Base-by-base conservation (phyloP, 805 yeast genomes). In the Naumovozyma castellii region DNA sequence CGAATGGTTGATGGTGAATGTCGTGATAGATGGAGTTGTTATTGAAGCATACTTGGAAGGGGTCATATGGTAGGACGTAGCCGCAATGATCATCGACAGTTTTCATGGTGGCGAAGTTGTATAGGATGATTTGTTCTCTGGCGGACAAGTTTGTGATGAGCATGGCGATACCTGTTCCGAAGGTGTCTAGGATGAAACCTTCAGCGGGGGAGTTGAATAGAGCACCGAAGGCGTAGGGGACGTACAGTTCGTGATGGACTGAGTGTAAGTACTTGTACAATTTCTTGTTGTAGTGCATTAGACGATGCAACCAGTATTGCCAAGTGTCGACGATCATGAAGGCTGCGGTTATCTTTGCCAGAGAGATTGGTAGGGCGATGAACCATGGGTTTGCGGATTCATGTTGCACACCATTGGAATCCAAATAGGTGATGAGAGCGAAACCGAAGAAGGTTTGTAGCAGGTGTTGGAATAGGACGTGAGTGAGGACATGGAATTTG, bases 11-110 rank as follows among this genome's bases (percentile, higher is more conserved):
- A 64, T 92, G 98, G 60, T 92, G 98, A 51, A 92, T 88, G 64
- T 92, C 98, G 57, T 92, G 98, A 62, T 87, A 92, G 25, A 87
- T 82, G 12, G 97, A 83, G 58, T 92, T 87, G 66, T 92, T 92
- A 47, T 97, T 97, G 74, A 92, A 92, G 17, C 90, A 41, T 33
- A 77, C 57, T 68, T 92, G 98, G 71, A 92, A 83, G 17, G 88
- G 78, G 62, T 92, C 98, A 60, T 68, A 83, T 13, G 97, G 97
- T 41, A 92, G 68, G 20, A 88, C 78, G 62, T 90, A 92, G n/a
- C 98, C 98, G 62, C 97, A 92, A 64, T 92, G 98, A 61, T 92
- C 98, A 60, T 92, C 97, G 37, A 92, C 95, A 1, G 98, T 92
- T 63, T 92, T 92, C 74, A 92, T 63, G 2, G 98, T 92, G 13